Evolutionary conservation across 768 basidiomycete species (phyloP), one percentile per base, ranked within the genome.

Genomic region (Tricholoma sp.): DNA sequence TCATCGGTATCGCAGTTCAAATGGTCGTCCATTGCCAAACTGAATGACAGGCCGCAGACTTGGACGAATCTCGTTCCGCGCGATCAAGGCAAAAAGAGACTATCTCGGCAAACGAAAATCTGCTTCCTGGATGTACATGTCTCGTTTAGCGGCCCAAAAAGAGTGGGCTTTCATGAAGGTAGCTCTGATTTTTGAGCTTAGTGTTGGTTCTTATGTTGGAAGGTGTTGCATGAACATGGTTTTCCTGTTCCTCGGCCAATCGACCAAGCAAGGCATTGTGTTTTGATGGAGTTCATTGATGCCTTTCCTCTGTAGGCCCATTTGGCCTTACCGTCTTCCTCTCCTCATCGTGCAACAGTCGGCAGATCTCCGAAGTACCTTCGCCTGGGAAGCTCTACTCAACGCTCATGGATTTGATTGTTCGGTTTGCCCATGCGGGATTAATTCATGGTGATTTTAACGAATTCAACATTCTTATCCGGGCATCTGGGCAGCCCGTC

Each of bases 61-160:
- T 16, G 97, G 97, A 32, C 89, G 97, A n/a, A 85, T 98, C 63
- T 98, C 95, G 0, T 99, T 99, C 75, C 87, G 97, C 41, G 86
- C 93, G 0, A 94, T 99, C 75, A 99, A 99, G 73, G 82, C 88
- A 64, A 98, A 98, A 68, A 80, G 97, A 58, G 97, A 99, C 67
- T 99, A 98, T 69, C 76, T 99, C 55, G 93, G 95, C 21, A 96
- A 94, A 71, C 83, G 97, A 41, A 94, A 94, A 72, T 91, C 89
- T 16, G 96, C 97, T 0, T 92, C 92, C 16, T 99, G 97, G 97
- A 97, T 98, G 94, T 98, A 98, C 73, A 92, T 99, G 91, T 95
- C 93, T 19, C 83, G 97, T 19, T 74, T 99, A 47, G 89, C 95
- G 16, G 97, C 97, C 8, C 89, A 96, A 74, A 98, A 98, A 68